Conservation (phyloP, 805 yeast genomes). For the Saccharomycopsis babjevae region DNA sequence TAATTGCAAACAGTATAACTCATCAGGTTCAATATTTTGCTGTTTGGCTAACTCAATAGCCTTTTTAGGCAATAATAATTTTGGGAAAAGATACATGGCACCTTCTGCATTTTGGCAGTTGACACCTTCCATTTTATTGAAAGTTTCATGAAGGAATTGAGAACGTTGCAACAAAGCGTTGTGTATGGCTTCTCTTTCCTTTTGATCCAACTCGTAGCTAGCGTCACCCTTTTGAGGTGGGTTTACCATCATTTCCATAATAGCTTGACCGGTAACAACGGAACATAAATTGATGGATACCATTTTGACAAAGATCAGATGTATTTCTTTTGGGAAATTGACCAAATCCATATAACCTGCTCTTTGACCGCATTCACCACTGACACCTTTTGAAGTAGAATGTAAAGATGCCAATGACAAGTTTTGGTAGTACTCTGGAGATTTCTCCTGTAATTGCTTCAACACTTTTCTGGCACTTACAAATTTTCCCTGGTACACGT, state of each 20-base stretch:
- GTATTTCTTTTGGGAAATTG: conserved; percentile 65
- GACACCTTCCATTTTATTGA: conserved; percentile 69
- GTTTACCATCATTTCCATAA: conserved; percentile 85
- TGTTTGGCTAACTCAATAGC: conserved; percentile 54
- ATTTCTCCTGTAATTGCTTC: conserved; percentile 44
- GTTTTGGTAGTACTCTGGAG: conserved; percentile 43
- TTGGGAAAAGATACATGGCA: conserved; percentile 96
- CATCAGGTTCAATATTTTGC: conserved; percentile 60
- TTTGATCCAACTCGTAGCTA: conserved; percentile 55
- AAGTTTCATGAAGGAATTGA: conserved; percentile 52
- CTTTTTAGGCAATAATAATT: conserved; percentile 50
- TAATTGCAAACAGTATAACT: conserved; percentile 75
- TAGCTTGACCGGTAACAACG: conserved; percentile 88
- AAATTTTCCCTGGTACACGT: conserved; percentile 74
- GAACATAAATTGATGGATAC: conserved; percentile 91
- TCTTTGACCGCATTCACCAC: conserved; percentile 99
- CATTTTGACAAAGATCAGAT: conserved; percentile 65
- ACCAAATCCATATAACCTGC: conserved; percentile 96
- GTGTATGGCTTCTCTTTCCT: conserved; percentile 56
- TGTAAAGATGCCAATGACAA: conserved; percentile 91
- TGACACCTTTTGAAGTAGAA: conserved; percentile 95
- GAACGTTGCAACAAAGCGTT: conserved; percentile 57
- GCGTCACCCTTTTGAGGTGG: conserved; percentile 78
- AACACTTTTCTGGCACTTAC: conserved; percentile 76
- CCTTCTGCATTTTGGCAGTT: conserved; percentile 87